Conservation (phyloP, 768 basidiomycete species). For the Macrocybe gigantea region DNA sequence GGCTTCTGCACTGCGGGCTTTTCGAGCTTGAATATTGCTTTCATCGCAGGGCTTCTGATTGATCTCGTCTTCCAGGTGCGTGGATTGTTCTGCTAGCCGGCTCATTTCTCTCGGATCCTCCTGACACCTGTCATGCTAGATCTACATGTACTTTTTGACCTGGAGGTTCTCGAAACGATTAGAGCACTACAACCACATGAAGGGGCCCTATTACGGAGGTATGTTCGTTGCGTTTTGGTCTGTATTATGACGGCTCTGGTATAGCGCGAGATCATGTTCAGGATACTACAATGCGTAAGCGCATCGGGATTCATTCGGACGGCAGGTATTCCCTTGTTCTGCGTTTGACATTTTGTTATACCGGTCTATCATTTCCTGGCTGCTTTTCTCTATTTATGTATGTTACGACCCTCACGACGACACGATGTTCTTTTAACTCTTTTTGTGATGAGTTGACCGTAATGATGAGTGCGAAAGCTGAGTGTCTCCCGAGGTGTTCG, state of each 20-base stretch:
- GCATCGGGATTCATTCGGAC: conserved; percentile 12
- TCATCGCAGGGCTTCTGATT: conserved; percentile 55
- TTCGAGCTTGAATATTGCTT: conserved; percentile 54
- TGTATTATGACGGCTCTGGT: conserved; percentile 11
- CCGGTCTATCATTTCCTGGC: conserved; percentile 12
- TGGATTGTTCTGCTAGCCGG: conserved; percentile 5
- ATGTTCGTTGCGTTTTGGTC: conserved; percentile 15
- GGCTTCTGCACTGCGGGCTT: conserved; percentile 58
- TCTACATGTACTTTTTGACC: conserved; percentile 72
- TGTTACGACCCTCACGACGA: conserved; percentile 28
- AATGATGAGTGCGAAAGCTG: conserved; percentile 10
- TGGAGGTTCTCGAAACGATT: conserved; percentile 71
- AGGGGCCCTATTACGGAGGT: conserved; percentile 61
- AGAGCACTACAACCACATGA: conserved; percentile 61
- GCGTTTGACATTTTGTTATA: conserved; percentile 18
- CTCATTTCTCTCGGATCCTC: too few relatives aligned
- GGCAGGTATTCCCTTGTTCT: conserved; percentile 20
- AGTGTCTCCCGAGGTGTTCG: too few relatives aligned
- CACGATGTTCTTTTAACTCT: conserved; percentile 14
- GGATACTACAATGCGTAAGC: conserved; percentile 51
- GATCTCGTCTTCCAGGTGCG: conserved; percentile 66
- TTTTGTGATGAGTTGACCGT: conserved; percentile 18
- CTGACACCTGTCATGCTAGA: conserved; percentile 27
- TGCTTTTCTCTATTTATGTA: conserved; percentile 21
- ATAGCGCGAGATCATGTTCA: conserved; percentile 22